These are phyloP conservation scores for Aspergillus baeticus DNA, from an alignment of 495 filamentous ascomycete species.

Conservation along the genomic window DNA sequence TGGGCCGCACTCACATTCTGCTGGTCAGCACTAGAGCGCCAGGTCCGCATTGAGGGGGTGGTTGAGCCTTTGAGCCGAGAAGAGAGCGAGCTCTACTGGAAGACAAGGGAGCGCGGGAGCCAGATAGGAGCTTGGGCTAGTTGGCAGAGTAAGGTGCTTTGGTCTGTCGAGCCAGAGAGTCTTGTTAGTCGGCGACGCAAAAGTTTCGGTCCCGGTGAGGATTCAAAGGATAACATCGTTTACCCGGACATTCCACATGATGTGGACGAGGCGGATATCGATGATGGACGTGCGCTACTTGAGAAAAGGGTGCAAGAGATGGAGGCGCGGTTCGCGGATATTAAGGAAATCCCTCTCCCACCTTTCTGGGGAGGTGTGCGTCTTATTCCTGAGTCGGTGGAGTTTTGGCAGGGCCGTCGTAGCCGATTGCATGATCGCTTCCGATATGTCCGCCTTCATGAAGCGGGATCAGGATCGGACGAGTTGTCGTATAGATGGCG, in stretches of 20 bases:
- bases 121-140: constrained; percentile 93
- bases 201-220: constrained; percentile 34
- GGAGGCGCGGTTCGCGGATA: constrained; percentile 68
- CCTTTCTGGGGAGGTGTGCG: constrained; percentile 93
- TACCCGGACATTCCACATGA: constrained; percentile 45
- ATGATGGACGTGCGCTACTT: constrained; percentile 63
- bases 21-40: constrained; percentile 73
- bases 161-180: constrained; percentile 33
- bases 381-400: constrained; percentile 78
- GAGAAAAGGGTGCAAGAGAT: constrained; percentile 69
- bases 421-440: constrained; percentile 94
- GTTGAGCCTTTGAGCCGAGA: constrained; percentile 63
- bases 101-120: constrained; percentile 74
- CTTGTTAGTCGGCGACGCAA: constrained; percentile 31
- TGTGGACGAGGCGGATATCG: constrained; percentile 57
- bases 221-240: constrained; percentile 22
- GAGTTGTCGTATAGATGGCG: constrained; percentile 54
- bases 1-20: constrained; percentile 46
- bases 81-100: constrained; percentile 87
- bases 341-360: constrained; percentile 80
- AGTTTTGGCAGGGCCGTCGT: constrained; percentile 93
- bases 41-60: constrained; percentile 80
- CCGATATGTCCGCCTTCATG: constrained; percentile 67
- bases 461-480: constrained; percentile 38
- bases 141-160: constrained; percentile 74